phyloP scores from a whole-genome alignment of 495 filamentous ascomycete species.

The Halenospora varia region DNA sequence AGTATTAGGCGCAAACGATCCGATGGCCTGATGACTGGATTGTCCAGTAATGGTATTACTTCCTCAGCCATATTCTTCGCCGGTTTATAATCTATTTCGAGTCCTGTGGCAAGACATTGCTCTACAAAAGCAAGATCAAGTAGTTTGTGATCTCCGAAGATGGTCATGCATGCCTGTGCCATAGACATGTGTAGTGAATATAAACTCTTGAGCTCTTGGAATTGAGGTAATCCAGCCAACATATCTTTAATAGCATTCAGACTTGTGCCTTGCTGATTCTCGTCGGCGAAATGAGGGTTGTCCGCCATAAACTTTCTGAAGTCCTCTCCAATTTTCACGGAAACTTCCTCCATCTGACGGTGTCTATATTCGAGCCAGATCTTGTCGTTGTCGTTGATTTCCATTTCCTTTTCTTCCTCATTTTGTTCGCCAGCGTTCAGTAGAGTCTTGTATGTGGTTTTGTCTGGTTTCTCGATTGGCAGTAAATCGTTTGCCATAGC shows the following conservation, averaged over 20 bases:
- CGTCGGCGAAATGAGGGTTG: constrained; percentile 89
- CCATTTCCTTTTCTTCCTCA: constrained; percentile 81
- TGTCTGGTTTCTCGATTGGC: constrained; percentile 81
- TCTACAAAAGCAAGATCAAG: constrained; percentile 83
- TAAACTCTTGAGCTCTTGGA: constrained; percentile 88
- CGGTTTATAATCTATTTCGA: constrained; percentile 89
- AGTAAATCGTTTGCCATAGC: constrained; percentile 95
- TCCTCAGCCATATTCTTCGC: constrained; percentile 84
- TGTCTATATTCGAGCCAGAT: constrained; percentile 94
- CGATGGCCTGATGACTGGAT: constrained; percentile 58
- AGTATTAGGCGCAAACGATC: constrained; percentile 83
- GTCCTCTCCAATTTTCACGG: constrained; percentile 86
- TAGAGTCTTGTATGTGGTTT: constrained; percentile 75
- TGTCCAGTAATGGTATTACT: constrained; percentile 81
- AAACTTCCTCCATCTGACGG: constrained; percentile 95
- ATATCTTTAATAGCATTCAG: constrained; percentile 95
- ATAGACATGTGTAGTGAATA: constrained; percentile 94
- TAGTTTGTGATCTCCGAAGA: constrained; percentile 79
- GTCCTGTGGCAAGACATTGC: constrained; percentile 79
- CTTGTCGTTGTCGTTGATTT: constrained; percentile 81
- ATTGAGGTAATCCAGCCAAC: constrained; percentile 91
- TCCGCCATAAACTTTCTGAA: constrained; percentile 87
- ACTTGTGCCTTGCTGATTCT: constrained; percentile 60
- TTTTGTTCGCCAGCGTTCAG: constrained; percentile 64
- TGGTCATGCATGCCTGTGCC: constrained; percentile 97